Percentiles rank a stretch among this genome's conserved stretches.
Evolutionary conservation across 2,329 filamentous ascomycete genomes (phyloP).

Genomic region (Penicillium sp.): DNA sequence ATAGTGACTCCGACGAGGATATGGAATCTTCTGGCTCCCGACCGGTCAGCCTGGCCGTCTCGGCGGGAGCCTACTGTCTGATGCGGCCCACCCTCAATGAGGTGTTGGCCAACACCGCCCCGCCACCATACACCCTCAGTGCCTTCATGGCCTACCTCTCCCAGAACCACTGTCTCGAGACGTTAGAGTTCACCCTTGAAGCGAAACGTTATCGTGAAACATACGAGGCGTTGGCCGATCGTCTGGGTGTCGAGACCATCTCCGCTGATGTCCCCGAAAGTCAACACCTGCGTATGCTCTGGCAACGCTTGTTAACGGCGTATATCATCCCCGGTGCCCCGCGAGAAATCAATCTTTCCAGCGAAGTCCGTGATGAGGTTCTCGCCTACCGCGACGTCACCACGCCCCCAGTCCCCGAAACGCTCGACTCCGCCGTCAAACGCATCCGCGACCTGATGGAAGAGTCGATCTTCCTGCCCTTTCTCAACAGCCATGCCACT

Average conservation of each 20-base stretch:
- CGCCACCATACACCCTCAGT: slow-evolving; percentile 82
- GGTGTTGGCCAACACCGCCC: slow-evolving; percentile 80
- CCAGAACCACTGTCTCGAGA: slow-evolving; percentile 95
- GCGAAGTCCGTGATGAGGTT: slow-evolving; percentile 77
- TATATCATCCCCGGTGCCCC: slow-evolving; percentile 85
- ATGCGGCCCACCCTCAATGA: slow-evolving; percentile 74
- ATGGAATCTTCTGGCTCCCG: slow-evolving; percentile 42
- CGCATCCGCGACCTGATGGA: slow-evolving; percentile 98
- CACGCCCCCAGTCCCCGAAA: slow-evolving; percentile 68
- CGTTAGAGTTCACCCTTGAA: slow-evolving; percentile 93
- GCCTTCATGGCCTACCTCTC: slow-evolving; percentile 97
- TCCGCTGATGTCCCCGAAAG: slow-evolving; percentile 55
- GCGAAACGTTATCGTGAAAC: slow-evolving; percentile 77
- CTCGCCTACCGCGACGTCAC: slow-evolving; percentile 60
- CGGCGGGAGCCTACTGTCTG: slow-evolving; percentile 39
- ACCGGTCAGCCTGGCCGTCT: slow-evolving; percentile 44
- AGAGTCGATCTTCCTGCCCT: slow-evolving; percentile 89
- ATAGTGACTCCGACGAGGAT: slow-evolving; percentile 46
- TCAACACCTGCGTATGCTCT: slow-evolving; percentile 73
- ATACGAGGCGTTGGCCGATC: slow-evolving; percentile 59
- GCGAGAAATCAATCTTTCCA: slow-evolving; percentile 86
- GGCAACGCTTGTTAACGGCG: slow-evolving; percentile 82
- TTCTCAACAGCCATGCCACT: slow-evolving; percentile 67
- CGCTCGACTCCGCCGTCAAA: slow-evolving; percentile 75
- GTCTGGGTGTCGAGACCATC: slow-evolving; percentile 45